These are phyloP conservation scores for Triangularia verruculosa DNA, from an alignment of 2,329 filamentous ascomycete species.

Conservation along the genomic window DNA sequence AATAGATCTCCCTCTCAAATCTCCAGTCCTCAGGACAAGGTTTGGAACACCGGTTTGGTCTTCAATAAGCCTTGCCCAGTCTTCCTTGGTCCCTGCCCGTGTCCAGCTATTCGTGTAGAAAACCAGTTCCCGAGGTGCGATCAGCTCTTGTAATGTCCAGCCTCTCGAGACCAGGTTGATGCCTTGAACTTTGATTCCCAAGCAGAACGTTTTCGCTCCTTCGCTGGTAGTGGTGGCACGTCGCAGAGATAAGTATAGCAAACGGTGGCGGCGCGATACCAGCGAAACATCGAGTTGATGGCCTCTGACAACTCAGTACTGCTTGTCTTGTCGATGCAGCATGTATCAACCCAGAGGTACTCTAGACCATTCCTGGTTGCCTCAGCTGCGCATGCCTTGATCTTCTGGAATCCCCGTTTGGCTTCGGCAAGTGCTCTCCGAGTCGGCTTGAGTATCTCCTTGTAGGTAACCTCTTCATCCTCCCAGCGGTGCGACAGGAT, in stretches of 20 bases:
- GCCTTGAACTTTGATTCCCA: too few relatives aligned
- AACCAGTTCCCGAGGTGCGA: too few relatives aligned
- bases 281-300: neutral
- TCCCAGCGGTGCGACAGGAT: conserved; percentile 17
- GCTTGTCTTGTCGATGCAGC: conserved; percentile 16
- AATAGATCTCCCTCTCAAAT: too few relatives aligned
- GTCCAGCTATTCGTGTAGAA: too few relatives aligned
- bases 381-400: neutral
- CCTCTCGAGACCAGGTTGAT: too few relatives aligned
- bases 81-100: too few relatives aligned
- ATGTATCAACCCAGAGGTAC: conserved; percentile 14
- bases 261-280: neutral
- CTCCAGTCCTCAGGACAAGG: too few relatives aligned
- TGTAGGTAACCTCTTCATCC: conserved; percentile 12
- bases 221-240: too few relatives aligned
- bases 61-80: too few relatives aligned
- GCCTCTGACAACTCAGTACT: conserved; percentile 10
- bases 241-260: conserved; percentile 13
- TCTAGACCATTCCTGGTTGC: neutral
- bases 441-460: conserved; percentile 1
- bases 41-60: too few relatives aligned
- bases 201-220: too few relatives aligned
- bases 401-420: conserved; percentile 13
- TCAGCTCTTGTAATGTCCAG: too few relatives aligned
- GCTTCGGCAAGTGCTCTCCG: neutral